Percentiles rank a stretch among this genome's conserved stretches.
These are phyloP conservation scores for Salvia rosmarinus DNA, from an alignment of 257 asterid genomes.

Conservation along the genomic window DNA sequence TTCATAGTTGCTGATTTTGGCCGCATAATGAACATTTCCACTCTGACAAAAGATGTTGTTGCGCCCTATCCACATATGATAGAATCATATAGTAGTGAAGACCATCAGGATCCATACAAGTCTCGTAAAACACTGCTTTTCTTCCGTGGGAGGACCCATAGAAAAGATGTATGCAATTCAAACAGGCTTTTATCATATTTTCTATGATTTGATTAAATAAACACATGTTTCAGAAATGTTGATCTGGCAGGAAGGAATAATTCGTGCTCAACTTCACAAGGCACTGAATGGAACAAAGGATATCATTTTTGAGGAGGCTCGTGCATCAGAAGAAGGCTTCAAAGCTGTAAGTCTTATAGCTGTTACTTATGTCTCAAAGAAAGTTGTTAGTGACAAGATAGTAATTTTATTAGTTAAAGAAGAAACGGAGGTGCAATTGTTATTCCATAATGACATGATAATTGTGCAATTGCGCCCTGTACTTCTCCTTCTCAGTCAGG, in stretches of 20 bases:
- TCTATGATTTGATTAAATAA: neutral
- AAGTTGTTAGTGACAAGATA: conserved; percentile 8
- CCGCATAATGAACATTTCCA: conserved; percentile 70
- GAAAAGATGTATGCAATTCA: conserved; percentile 78
- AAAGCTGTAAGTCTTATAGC: conserved; percentile 66
- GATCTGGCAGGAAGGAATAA: conserved; percentile 79
- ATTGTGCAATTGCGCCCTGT: neutral
- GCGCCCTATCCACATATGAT: conserved; percentile 95
- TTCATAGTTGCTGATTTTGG: conserved; percentile 94
- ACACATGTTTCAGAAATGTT: conserved; percentile 29
- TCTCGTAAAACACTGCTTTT: conserved; percentile 83
- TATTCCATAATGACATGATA: neutral
- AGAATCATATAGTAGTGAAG: conserved; percentile 61
- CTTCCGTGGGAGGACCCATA: conserved; percentile 90
- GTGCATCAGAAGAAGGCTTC: conserved; percentile 78
- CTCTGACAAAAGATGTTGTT: conserved; percentile 81
- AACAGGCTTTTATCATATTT: neutral
- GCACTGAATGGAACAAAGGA: conserved; percentile 61
- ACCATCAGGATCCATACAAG: conserved; percentile 63
- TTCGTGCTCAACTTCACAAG: conserved; percentile 65
- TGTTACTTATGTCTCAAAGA: conserved; percentile 1
- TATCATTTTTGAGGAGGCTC: conserved; percentile 69
- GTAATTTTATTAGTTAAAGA: neutral
- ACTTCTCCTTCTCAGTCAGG: neutral
- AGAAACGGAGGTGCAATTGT: neutral